phyloP scores from a whole-genome alignment of 129 eudicot genomes.

The Ambrosia trifida region DNA sequence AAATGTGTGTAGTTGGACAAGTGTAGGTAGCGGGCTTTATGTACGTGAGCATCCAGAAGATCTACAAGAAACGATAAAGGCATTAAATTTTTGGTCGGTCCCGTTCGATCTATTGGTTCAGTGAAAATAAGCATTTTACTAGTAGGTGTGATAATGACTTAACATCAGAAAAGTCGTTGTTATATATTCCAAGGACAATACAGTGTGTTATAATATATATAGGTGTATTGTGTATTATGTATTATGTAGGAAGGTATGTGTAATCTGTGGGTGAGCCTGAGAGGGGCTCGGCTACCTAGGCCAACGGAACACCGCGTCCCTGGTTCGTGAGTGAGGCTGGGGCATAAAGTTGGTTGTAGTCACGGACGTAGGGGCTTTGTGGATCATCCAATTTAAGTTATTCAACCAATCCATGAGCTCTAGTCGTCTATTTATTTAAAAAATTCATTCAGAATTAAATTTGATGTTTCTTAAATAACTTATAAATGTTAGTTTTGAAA shows the following conservation, averaged over 20 bases:
- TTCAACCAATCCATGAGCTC: too few relatives aligned
- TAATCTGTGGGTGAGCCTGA: too few relatives aligned
- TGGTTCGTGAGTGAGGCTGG: too few relatives aligned
- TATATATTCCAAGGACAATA: constrained; percentile 1
- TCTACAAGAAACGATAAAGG: constrained; percentile 7
- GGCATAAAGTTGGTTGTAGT: too few relatives aligned
- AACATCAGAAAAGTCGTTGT: constrained; percentile 9
- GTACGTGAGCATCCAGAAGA: neutral
- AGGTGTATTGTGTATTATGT: neutral
- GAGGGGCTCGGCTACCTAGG: too few relatives aligned
- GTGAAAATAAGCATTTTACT: constrained; percentile 15
- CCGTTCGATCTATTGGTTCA: constrained; percentile 6
- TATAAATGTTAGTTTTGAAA: too few relatives aligned
- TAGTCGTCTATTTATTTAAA: too few relatives aligned
- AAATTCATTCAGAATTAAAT: too few relatives aligned
- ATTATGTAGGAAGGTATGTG: neutral
- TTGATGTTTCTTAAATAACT: too few relatives aligned
- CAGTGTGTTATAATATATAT: neutral
- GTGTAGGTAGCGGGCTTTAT: constrained; percentile 13
- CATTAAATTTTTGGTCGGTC: constrained; percentile 11
- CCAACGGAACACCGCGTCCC: too few relatives aligned
- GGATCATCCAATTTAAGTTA: too few relatives aligned
- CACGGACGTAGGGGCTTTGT: too few relatives aligned
- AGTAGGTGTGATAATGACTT: constrained; percentile 22
- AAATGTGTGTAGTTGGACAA: constrained; percentile 19